phyloP scores from a whole-genome alignment of 805 yeast species.

The Starmerella potacharoeniae region DNA sequence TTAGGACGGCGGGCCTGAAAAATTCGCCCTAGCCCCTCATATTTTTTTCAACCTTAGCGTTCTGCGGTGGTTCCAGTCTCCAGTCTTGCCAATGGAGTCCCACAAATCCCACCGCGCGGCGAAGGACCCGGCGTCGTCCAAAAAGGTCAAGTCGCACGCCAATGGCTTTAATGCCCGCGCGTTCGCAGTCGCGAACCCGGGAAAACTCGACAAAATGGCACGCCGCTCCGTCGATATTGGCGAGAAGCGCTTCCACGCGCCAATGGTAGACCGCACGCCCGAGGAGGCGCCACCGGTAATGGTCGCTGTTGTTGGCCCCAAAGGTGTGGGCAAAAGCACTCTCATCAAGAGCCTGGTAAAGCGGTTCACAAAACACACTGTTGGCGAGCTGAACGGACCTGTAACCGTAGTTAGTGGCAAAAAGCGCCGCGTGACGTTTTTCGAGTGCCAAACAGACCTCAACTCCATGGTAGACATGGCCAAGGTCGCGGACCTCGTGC shows the following conservation, averaged over 20 bases:
- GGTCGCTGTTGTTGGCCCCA: constrained; percentile 96
- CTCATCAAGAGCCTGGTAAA: constrained; percentile 79
- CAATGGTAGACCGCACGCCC: constrained; percentile 95
- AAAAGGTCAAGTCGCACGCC: constrained; percentile 77
- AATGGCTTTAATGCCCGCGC: constrained; percentile 81
- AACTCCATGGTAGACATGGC: constrained; percentile 95
- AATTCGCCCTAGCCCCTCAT: constrained; percentile 1
- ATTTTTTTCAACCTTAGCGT: neutral
- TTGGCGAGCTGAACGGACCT: constrained; percentile 86
- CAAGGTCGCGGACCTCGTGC: constrained; percentile 84
- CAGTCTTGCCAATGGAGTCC: constrained; percentile 34
- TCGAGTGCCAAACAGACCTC: constrained; percentile 85
- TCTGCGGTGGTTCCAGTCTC: neutral
- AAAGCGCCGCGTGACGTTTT: constrained; percentile 78
- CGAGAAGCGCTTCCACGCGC: constrained; percentile 84
- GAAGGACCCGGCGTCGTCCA: constrained; percentile 40
- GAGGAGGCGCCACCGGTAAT: constrained; percentile 97
- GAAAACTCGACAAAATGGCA: constrained; percentile 75
- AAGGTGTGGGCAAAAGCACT: constrained; percentile 96
- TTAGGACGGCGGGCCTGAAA: constrained; percentile 1
- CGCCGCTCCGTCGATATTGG: constrained; percentile 68
- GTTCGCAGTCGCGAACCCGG: constrained; percentile 72
- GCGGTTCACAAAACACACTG: constrained; percentile 74
- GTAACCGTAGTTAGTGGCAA: constrained; percentile 94
- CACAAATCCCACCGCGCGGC: constrained; percentile 76